These are phyloP conservation scores for Coemansia biformis DNA, from an alignment of 192 early-diverging fungal species.

Conservation along the genomic window DNA sequence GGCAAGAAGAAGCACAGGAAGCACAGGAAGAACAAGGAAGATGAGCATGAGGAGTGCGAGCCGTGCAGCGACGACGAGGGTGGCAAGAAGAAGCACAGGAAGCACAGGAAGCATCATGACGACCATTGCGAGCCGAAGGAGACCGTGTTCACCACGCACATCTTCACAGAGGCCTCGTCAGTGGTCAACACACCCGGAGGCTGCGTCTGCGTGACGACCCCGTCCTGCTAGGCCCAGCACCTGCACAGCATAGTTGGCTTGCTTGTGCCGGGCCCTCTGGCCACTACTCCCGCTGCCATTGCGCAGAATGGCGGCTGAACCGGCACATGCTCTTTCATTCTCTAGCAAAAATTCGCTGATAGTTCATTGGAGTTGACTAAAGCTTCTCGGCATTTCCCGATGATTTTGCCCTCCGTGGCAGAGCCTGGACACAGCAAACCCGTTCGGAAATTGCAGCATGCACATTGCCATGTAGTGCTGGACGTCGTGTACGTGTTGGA, in stretches of 20 bases:
- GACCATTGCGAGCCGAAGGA: constrained; percentile 15
- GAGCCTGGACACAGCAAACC: no score
- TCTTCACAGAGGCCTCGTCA: constrained; percentile 45
- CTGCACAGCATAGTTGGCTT: constrained; percentile 2
- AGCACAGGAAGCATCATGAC: constrained; percentile 15
- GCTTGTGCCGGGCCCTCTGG: neutral
- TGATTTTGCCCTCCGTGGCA: no score
- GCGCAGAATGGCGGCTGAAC: no score
- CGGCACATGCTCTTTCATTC: neutral
- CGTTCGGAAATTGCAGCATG: no score
- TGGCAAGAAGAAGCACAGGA: constrained; percentile 13
- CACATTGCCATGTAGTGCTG: no score
- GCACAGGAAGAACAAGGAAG: constrained; percentile 17
- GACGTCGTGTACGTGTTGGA: no score
- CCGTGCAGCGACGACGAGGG: neutral
- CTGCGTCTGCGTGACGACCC: constrained; percentile 32
- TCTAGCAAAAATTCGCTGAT: neutral
- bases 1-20: constrained; percentile 30
- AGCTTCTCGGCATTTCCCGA: no score
- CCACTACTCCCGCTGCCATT: neutral
- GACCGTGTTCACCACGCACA: constrained; percentile 45
- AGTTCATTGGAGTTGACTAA: no score
- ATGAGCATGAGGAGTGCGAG: constrained; percentile 7
- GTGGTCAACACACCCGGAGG: constrained; percentile 38
- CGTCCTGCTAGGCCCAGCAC: constrained; percentile 11